These are phyloP conservation scores for Glycine latifolia DNA, from an alignment of 306 rosid genomes.

Conservation along the genomic window DNA sequence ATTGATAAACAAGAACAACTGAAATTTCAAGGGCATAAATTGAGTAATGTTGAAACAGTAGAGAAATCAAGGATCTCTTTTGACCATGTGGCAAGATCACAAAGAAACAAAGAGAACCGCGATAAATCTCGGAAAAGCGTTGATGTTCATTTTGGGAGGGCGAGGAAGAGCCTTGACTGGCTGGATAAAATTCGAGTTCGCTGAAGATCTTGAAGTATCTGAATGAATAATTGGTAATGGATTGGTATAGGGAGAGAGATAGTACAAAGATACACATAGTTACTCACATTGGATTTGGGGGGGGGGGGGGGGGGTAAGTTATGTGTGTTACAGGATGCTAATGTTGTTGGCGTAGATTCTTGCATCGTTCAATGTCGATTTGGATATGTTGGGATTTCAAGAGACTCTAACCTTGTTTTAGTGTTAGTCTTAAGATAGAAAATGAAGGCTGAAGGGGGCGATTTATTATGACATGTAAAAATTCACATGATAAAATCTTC, in stretches of 20 bases:
- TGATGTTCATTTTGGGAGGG: conserved; percentile 78
- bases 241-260: conserved; percentile 47
- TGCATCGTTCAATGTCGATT: conserved; percentile 52
- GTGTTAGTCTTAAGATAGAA: conserved; percentile 27
- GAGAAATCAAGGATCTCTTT: conserved; percentile 63
- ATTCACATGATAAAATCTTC: neutral
- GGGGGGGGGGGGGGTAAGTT: conserved; percentile 12
- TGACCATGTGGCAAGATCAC: conserved; percentile 74
- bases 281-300: conserved; percentile 37
- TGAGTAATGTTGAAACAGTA: conserved; percentile 58
- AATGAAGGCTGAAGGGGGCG: conserved; percentile 29
- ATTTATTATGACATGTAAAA: conserved; percentile 26
- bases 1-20: conserved; percentile 65
- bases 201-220: conserved; percentile 49
- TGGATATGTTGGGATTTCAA: conserved; percentile 51
- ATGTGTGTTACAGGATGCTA: conserved; percentile 57
- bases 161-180: conserved; percentile 85
- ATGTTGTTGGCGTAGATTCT: conserved; percentile 45
- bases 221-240: conserved; percentile 30
- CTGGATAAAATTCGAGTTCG: conserved; percentile 75
- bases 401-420: conserved; percentile 62
- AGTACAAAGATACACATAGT: conserved; percentile 47
- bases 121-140: conserved; percentile 78
- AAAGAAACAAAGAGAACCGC: conserved; percentile 68
- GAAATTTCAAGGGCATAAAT: conserved; percentile 61